phyloP scores from a whole-genome alignment of 1,284 basidiomycete species.

The Leucoagaricus sp. region DNA sequence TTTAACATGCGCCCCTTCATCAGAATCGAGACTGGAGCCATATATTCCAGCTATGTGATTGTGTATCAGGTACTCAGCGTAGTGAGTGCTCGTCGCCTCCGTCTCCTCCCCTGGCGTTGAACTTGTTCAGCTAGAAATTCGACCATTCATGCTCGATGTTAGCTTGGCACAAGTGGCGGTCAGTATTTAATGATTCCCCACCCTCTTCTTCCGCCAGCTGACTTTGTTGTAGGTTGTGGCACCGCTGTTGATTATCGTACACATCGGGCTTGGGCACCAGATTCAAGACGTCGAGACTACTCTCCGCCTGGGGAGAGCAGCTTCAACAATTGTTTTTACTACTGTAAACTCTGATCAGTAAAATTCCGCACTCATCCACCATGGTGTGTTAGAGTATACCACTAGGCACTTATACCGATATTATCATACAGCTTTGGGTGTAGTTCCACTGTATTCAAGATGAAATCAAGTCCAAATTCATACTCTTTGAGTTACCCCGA shows the following conservation, averaged over 20 bases:
- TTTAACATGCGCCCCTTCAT: not conserved
- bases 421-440: too few relatives aligned
- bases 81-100: not conserved
- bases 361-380: not conserved
- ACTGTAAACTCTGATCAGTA: not conserved
- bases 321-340: not conserved
- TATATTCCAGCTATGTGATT: slow-evolving; percentile 22
- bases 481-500: too few relatives aligned
- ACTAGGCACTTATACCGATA: too few relatives aligned
- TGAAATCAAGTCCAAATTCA: too few relatives aligned
- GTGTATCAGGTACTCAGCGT: slow-evolving; percentile 11
- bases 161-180: slow-evolving; percentile 26
- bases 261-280: slow-evolving; percentile 17
- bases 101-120: not conserved
- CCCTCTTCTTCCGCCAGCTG: not conserved
- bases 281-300: slow-evolving; percentile 16
- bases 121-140: not conserved
- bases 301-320: not conserved
- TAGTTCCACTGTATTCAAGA: too few relatives aligned
- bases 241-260: slow-evolving; percentile 24
- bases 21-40: slow-evolving; percentile 23
- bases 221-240: slow-evolving; percentile 20
- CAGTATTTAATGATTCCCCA: slow-evolving; percentile 6
- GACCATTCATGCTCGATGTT: slow-evolving; percentile 18
- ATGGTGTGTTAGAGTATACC: too few relatives aligned